Evolutionary conservation across 192 early-diverging fungal genomes (phyloP), one percentile per base, ranked within the genome.

Genomic region (Backusella sp.): DNA sequence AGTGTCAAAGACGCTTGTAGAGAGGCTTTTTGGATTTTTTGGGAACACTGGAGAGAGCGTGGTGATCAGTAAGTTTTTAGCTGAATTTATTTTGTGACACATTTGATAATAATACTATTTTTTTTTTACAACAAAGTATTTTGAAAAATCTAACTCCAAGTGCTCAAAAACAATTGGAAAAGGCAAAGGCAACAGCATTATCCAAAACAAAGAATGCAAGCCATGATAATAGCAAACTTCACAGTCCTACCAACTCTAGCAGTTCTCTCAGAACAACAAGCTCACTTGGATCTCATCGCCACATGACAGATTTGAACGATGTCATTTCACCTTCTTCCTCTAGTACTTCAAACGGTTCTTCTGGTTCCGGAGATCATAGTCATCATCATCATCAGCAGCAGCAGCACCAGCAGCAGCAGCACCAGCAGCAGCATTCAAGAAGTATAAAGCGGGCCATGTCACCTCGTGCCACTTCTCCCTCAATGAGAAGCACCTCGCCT

Each of bases 1-100:
- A 73, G 56, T 26, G 85, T 86, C 6, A 76, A 83, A 8, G 78
- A 82, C 71, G 72, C 68, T n/a, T 69, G 80, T 44, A 78, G 85
- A 37, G 77, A 77, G 34, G 76, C 75, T 1, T 86, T 82, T 72
- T 84, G 83, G 80, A 37, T 78, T 1, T 82, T 84, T 28, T 79
- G 74, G 68, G 67, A 82, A 34, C 28, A 72, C 37, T 86, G 82
- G 82, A 66, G 44, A 70, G 85, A 83, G 12, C 74, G 79, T 36
- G 83, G 80, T 37, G 85, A 84, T 70, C 67, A 66, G 78, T 81
- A 80, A 79, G 81, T 62, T 15, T 73, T n/a, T 59, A 4, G 35
- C n/a, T 35, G 15, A 12, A 32, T 30, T 52, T 34, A 41, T 26
- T n/a, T 70, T 35, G 35, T 23, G 70, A 52, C 26, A 71, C 23